Evolutionary conservation across 106 monocot genomes (phyloP).

Genomic region (Platanthera guangdongensis): DNA sequence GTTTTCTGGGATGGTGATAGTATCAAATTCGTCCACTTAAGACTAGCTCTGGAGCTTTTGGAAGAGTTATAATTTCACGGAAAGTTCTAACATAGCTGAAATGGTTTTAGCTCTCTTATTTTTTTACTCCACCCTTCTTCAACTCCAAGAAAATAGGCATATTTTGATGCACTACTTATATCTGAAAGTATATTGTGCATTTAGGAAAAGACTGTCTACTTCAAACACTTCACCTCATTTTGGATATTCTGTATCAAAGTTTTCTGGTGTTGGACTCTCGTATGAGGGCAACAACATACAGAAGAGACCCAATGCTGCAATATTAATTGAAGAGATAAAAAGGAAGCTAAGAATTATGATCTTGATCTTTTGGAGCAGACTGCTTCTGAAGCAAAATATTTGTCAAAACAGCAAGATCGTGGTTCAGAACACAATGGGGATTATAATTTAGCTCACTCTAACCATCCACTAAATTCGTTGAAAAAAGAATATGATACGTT

Average conservation of each 20-base stretch:
- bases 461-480: slow-evolving; percentile 24
- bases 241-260: too few relatives aligned
- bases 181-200: too few relatives aligned
- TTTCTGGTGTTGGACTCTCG: too few relatives aligned
- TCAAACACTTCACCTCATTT: too few relatives aligned
- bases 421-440: slow-evolving; percentile 23
- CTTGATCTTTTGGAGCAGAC: slow-evolving; percentile 39
- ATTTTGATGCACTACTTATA: background rate
- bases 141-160: background rate
- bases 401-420: slow-evolving; percentile 40
- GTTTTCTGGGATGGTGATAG: too few relatives aligned
- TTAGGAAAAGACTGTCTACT: too few relatives aligned
- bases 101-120: background rate
- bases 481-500: slow-evolving; percentile 67
- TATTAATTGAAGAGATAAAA: slow-evolving; percentile 89
- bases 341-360: slow-evolving; percentile 57
- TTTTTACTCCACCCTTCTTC: background rate
- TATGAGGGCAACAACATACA: too few relatives aligned
- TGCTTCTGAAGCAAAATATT: slow-evolving; percentile 19
- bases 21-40: background rate
- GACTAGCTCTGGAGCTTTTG: background rate
- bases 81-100: background rate
- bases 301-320: slow-evolving; percentile 61
- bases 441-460: slow-evolving; percentile 19
- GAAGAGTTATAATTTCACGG: background rate